These are phyloP conservation scores for Cladophialophora psammophila DNA, from an alignment of 2,329 filamentous ascomycete genomes.

Conservation along the genomic window DNA sequence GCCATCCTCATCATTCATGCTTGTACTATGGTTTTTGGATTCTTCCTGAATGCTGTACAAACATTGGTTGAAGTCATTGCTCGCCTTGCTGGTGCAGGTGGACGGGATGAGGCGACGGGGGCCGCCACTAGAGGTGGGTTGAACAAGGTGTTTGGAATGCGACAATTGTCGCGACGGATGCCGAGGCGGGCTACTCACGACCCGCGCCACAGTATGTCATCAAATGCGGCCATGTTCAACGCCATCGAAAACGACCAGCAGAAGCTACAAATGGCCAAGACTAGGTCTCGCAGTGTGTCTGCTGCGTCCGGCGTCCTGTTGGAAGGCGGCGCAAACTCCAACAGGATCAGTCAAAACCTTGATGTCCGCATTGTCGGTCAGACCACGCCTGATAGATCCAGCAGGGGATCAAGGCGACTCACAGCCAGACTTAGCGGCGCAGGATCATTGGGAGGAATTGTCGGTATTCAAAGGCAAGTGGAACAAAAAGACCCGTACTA, in stretches of 20 bases:
- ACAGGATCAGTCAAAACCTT: slow-evolving; percentile 64
- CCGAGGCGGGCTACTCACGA: slow-evolving; percentile 64
- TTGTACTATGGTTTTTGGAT: slow-evolving; percentile 84
- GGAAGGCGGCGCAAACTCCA: slow-evolving; percentile 54
- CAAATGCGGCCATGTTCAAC: slow-evolving; percentile 80
- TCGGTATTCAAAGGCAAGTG: slow-evolving; percentile 55
- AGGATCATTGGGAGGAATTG: slow-evolving; percentile 51
- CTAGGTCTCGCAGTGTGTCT: slow-evolving; percentile 65
- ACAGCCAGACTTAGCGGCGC: slow-evolving; percentile 56
- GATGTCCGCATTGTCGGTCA: slow-evolving; percentile 51
- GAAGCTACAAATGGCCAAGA: slow-evolving; percentile 60
- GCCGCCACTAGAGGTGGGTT: slow-evolving; percentile 80
- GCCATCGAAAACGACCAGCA: slow-evolving; percentile 65
- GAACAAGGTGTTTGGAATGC: slow-evolving; percentile 88
- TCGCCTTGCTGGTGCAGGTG: slow-evolving; percentile 79
- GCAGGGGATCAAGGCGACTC: slow-evolving; percentile 73
- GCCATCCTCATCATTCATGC: slow-evolving; percentile 86
- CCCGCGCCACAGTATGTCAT: slow-evolving; percentile 79
- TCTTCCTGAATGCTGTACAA: slow-evolving; percentile 89
- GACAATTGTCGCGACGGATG: slow-evolving; percentile 79
- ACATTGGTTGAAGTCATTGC: slow-evolving; percentile 89
- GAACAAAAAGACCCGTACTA: slow-evolving; percentile 82
- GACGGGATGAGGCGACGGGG: slow-evolving; percentile 54
- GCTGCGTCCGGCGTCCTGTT: slow-evolving; percentile 69
- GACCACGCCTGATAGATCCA: slow-evolving; percentile 73